These are phyloP conservation scores for Neurospora sp. DNA, from an alignment of 495 filamentous ascomycete genomes.

Conservation along the genomic window DNA sequence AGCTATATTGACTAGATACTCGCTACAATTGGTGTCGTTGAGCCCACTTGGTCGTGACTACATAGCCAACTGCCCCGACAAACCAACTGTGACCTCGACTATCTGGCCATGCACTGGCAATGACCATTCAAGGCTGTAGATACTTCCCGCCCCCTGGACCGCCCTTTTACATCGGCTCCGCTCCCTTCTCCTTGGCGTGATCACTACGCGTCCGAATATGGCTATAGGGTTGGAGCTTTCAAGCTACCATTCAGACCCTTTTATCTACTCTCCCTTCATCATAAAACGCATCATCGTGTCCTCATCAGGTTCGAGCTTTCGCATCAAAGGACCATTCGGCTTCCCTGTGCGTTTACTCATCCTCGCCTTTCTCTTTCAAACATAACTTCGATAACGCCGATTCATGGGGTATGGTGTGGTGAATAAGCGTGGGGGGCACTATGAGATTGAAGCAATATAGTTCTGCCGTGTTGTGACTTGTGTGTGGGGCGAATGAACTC, in stretches of 20 bases:
- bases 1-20: background rate
- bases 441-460: constrained; percentile 15
- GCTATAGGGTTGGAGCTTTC: constrained; percentile 41
- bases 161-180: background rate
- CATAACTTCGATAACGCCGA: constrained; percentile 31
- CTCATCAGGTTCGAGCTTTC: constrained; percentile 40
- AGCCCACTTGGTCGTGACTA: constrained; percentile 20
- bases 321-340: constrained; percentile 35
- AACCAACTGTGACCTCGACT: constrained; percentile 7
- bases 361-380: constrained; percentile 23
- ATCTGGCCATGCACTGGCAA: constrained; percentile 24
- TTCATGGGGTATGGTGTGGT: constrained; percentile 9
- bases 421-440: constrained; percentile 6
- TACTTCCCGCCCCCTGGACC: constrained; percentile 1
- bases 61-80: constrained; percentile 11
- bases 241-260: constrained; percentile 40
- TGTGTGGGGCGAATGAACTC: background rate
- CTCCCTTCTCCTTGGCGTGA: constrained; percentile 9
- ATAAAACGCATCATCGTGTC: constrained; percentile 6
- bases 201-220: constrained; percentile 1
- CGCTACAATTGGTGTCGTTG: background rate
- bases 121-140: constrained; percentile 10
- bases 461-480: constrained; percentile 10
- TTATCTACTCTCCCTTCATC: constrained; percentile 6
- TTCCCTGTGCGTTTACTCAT: constrained; percentile 19